These are phyloP conservation scores for Trebouxia sp. DNA, from an alignment of 139 green algal species.

Conservation along the genomic window DNA sequence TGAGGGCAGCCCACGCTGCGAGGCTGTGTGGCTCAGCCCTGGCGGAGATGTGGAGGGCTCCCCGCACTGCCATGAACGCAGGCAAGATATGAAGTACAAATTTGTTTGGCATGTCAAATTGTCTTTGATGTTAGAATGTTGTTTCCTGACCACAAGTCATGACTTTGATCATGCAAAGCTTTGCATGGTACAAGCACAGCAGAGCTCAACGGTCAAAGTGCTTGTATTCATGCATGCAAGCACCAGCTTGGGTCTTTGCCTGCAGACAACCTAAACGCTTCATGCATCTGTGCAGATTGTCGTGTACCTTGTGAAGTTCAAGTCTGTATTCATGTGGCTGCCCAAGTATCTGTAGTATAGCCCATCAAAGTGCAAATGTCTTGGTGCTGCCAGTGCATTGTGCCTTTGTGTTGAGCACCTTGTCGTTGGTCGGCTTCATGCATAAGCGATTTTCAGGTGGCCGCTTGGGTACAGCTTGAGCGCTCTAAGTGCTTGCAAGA, in stretches of 20 bases:
- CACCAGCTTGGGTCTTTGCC: too few species aligned
- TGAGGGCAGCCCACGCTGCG: not conserved
- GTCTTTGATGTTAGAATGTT: not conserved
- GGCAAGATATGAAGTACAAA: too few species aligned
- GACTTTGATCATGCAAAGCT: not conserved
- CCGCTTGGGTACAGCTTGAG: not conserved
- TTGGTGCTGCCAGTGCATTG: too few species aligned
- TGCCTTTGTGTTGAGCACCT: too few species aligned
- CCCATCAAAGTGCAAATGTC: too few species aligned
- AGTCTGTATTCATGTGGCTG: too few species aligned
- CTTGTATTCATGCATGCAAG: not conserved
- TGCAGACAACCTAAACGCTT: too few species aligned
- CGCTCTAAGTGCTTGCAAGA: not conserved
- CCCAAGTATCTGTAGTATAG: too few species aligned
- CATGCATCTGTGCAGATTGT: too few species aligned
- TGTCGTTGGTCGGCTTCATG: too few species aligned
- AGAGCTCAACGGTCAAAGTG: not conserved
- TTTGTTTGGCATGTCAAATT: not conserved
- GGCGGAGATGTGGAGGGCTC: conserved; percentile 8
- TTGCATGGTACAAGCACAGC: not conserved
- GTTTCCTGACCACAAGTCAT: not conserved
- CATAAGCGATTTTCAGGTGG: too few species aligned
- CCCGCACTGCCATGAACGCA: not conserved
- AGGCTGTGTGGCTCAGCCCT: conserved; percentile 24
- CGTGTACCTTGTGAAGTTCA: too few species aligned